Conservation (phyloP, 139 green algal species). For the Micractinium conductrix region DNA sequence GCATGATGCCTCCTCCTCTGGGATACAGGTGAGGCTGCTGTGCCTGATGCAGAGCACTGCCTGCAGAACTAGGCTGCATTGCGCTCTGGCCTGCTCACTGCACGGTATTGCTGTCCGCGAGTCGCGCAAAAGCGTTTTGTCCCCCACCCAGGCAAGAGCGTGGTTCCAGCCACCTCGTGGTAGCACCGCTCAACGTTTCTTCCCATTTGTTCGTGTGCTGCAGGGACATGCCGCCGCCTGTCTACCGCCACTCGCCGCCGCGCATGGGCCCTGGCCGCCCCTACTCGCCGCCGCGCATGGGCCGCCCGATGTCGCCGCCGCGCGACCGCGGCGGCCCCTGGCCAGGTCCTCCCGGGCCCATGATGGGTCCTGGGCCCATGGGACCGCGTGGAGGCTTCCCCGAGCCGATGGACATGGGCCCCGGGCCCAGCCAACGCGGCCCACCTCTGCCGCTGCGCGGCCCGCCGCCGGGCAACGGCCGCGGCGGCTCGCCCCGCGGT, state of each 20-base stretch:
- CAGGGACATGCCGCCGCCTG: not conserved
- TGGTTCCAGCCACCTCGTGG: not conserved
- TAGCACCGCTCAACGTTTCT: not conserved
- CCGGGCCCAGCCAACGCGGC: not conserved
- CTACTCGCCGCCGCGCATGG: not conserved
- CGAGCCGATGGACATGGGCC: not conserved
- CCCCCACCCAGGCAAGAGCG: not conserved
- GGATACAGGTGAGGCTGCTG: no score
- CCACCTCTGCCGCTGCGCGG: not conserved
- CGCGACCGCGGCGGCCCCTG: not conserved
- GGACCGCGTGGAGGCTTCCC: not conserved
- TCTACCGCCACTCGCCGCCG: not conserved
- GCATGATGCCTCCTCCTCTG: not conserved
- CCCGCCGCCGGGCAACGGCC: not conserved
- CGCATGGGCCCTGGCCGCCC: not conserved
- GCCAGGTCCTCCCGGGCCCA: not conserved
- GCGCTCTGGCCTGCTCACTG: no score
- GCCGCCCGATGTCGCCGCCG: not conserved
- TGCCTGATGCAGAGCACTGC: no score
- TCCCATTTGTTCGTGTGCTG: not conserved
- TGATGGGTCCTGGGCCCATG: not conserved
- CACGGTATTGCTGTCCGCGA: no score
- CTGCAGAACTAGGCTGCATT: no score
- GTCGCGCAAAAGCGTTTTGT: no score
- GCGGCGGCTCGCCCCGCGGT: not conserved